Conservation (phyloP, 202 grass and related monocot genomes). For the Setaria viridis region DNA sequence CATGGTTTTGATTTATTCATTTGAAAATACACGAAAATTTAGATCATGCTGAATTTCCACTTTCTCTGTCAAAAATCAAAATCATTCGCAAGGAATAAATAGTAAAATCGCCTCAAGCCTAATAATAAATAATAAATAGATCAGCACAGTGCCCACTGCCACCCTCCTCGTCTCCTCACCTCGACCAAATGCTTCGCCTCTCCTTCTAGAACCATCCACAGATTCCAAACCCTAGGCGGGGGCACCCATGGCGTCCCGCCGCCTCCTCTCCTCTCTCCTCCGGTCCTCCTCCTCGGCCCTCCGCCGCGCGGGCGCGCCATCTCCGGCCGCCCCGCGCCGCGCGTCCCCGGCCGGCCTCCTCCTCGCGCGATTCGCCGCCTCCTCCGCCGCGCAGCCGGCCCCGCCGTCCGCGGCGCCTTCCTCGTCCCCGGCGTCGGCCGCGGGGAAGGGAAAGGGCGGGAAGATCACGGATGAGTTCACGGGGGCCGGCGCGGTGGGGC, state of each 20-base stretch:
- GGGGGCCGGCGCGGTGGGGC: conserved; percentile 77
- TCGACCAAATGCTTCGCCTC: conserved; percentile 1
- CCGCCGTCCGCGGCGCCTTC: conserved; percentile 51
- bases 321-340: conserved; percentile 53
- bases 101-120: not conserved
- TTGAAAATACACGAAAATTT: no score
- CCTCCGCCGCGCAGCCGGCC: conserved; percentile 69
- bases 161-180: not conserved
- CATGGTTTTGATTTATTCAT: no score
- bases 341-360: conserved; percentile 77
- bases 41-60: not conserved
- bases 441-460: conserved; percentile 44
- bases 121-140: no score
- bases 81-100: not conserved
- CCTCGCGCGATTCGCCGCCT: conserved; percentile 57
- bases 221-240: conserved; percentile 62
- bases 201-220: conserved; percentile 13
- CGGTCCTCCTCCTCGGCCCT: conserved; percentile 53
- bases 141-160: not conserved
- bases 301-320: conserved; percentile 50
- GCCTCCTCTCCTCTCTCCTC: conserved; percentile 78
- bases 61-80: not conserved
- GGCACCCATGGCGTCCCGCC: conserved; percentile 84
- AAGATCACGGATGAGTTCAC: conserved; percentile 99
- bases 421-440: conserved; percentile 3